These are phyloP conservation scores for Panicum hallii DNA, from an alignment of 202 grass and related monocot species.

Conservation along the genomic window DNA sequence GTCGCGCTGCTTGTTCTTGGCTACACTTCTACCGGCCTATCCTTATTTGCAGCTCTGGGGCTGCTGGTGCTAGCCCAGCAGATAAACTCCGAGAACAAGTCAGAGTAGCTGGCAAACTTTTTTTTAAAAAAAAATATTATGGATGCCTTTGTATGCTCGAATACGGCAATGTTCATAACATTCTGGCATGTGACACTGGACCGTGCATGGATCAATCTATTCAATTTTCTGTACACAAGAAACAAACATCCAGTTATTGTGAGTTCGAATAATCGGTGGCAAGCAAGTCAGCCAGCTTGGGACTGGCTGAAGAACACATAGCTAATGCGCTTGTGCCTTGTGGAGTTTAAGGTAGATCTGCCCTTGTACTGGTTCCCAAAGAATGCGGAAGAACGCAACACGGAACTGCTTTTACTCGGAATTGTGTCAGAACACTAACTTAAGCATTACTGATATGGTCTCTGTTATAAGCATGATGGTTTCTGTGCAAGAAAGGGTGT, in stretches of 20 bases:
- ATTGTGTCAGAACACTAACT: neutral
- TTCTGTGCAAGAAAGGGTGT: neutral
- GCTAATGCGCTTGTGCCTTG: neutral
- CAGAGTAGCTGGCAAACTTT: conserved; percentile 27
- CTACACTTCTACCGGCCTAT: conserved; percentile 68
- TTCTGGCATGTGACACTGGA: neutral
- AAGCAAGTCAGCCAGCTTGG: neutral
- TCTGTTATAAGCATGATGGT: neutral
- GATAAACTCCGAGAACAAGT: conserved; percentile 66
- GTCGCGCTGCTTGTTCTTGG: conserved; percentile 67
- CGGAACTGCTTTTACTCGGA: neutral
- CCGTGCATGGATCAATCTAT: neutral
- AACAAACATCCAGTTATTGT: neutral
- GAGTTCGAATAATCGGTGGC: neutral
- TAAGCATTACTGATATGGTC: too few species aligned
- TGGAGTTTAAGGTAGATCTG: too few species aligned
- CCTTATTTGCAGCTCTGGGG: conserved; percentile 51
- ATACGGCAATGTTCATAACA: neutral
- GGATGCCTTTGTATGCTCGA: neutral
- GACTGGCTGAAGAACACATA: neutral
- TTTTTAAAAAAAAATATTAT: neutral
- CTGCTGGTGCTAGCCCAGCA: conserved; percentile 67
- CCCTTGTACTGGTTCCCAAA: too few species aligned
- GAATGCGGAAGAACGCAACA: too few species aligned
- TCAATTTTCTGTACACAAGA: conserved; percentile 26